Base-by-base conservation (phyloP, 1,139 yeast genomes). In the Magnusiomyces ingens region DNA sequence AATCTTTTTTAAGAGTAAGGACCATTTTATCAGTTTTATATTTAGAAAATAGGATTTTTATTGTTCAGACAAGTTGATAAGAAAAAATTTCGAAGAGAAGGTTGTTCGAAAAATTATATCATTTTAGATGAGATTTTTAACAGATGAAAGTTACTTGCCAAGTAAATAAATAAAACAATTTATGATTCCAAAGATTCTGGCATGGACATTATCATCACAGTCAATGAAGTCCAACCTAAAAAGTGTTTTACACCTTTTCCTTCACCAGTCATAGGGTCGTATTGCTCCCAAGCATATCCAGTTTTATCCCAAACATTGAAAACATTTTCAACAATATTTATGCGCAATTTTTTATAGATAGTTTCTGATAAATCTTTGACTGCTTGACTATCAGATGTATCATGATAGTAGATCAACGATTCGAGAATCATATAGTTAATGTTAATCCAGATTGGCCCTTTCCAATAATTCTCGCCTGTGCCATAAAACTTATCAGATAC, bases 361-460 rank as follows among this genome's bases (percentile, higher is more conserved):
- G 69, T 65, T 59, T 75, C 65, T 18, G 78, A 78, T 42, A 78
- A 67, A 13, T 59, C 62, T 45, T 67, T 60, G 1, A 75, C 69
- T 53, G 63, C 64, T 8, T 62, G 62, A 26, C 58, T 56, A 19
- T 58, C 53, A 12, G 59, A 59, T 3, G 58, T 57, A 10, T 61
- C 59, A 26, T 60, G 56, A 60, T 91, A 93, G 64, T 80, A 71
- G 51, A 74, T 70, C 58, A 94, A 73, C 10, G 88, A 78, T 55
- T 90, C 94, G 50, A 93, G 74, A 6, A 84, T 74, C 68, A 93
- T 74, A 65, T 89, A 91, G 71, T 94, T 94, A 65, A 93, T 86
- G 66, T 90, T 87, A 62, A 90, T 75, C 99, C 99, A 94, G 45
- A 93, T 77, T 18, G 96, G 91, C 0, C 97, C 94, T 57, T 96